phyloP scores from a whole-genome alignment of 495 filamentous ascomycete genomes.

The Niebla homalea region DNA sequence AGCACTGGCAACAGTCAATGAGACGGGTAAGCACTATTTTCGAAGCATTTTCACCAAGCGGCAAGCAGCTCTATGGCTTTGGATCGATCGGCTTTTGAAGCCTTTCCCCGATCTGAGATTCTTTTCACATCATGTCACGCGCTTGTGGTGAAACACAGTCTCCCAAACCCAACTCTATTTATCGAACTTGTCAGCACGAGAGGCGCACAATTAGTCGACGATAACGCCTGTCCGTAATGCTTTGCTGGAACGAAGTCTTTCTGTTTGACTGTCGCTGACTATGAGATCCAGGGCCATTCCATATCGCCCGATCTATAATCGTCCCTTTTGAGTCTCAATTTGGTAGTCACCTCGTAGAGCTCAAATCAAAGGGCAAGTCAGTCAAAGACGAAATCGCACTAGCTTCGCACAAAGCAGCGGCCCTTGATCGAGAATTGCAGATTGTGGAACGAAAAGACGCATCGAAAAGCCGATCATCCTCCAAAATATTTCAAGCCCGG shows the following conservation, averaged over 20 bases:
- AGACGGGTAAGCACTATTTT: neutral
- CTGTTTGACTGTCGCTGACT: too few species aligned
- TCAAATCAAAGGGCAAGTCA: conserved; percentile 4
- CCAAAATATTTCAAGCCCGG: neutral
- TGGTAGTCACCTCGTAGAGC: neutral
- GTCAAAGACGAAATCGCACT: conserved; percentile 16
- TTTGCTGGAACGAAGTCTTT: too few species aligned
- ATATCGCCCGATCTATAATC: neutral
- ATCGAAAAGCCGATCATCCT: neutral
- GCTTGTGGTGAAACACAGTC: too few species aligned
- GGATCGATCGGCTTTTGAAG: too few species aligned
- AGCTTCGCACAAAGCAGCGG: conserved; percentile 13
- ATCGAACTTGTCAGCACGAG: too few species aligned
- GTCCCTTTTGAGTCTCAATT: conserved; percentile 18
- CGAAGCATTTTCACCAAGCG: too few species aligned
- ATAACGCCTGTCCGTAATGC: too few species aligned
- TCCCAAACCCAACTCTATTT: too few species aligned
- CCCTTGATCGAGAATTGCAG: conserved; percentile 12
- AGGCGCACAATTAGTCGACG: too few species aligned
- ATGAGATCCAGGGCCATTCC: neutral
- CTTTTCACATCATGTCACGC: too few species aligned
- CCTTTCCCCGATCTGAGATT: too few species aligned
- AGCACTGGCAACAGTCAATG: conserved; percentile 16
- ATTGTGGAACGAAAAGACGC: conserved; percentile 9
- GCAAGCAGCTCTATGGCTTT: neutral